Base-by-base conservation (phyloP, 2,329 filamentous ascomycete species). In the Penicillium sp. region DNA sequence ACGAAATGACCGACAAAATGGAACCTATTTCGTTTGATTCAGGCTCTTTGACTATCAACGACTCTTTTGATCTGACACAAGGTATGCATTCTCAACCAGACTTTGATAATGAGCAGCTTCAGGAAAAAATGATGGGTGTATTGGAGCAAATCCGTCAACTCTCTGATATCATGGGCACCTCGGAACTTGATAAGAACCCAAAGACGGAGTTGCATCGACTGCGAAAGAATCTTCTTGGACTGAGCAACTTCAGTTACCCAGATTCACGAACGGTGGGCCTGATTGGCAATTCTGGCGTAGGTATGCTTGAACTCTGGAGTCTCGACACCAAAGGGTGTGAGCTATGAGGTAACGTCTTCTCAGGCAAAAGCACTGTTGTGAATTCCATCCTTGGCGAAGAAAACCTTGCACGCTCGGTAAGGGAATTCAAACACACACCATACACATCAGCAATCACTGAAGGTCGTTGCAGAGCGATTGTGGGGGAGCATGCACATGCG, bases 401-500 rank as follows among this genome's bases (percentile, higher is more conserved):
- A 2, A 36, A 39, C 4, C 35, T 53, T 3, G 38, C 50, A 0
- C 50, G 48, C 11, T 45, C 50, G 28, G 50, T 50, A 47, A 32
- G 4, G n/a, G 28, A 4, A 13, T n/a, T 13, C 9, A 9, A 29
- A 12, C 2, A 32, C 5, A 8, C 32, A 34, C 34, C 18, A 43
- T 12, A 11, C 29, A 13, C 2, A 35, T 35, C 8, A 11, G 4
- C 5, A 6, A 25, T 18, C 4, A 13, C 38, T 47, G 27, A 46
- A 27, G 18, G 5, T 18, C n/a, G 25, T 24, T 36, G 5, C 24
- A 58, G 57, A 51, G 45, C 25, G 45, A 49, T 24, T 47, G 46
- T 39, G 53, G 48, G 3, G 9, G 29, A 1, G 57, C 57, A 25
- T 59, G 55, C 37, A 59, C 57, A 5, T 53, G 44, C 9, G 51